Percentiles rank a stretch among this genome's conserved stretches.
phyloP scores from a whole-genome alignment of 192 early-diverging fungal genomes.

The Entomortierella lignicola region DNA sequence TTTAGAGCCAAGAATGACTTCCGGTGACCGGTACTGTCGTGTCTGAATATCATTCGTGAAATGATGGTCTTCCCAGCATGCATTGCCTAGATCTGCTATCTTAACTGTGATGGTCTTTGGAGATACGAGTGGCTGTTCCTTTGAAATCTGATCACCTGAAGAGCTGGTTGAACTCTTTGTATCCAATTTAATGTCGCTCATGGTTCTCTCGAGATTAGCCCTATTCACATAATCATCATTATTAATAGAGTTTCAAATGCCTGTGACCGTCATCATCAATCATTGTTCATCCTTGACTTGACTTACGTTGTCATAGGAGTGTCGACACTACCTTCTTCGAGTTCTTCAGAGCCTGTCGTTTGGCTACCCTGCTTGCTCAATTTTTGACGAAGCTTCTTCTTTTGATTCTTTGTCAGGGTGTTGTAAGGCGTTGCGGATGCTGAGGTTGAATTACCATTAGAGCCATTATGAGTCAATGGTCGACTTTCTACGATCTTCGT shows the following conservation, averaged over 20 bases:
- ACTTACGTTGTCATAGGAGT: slow-evolving; percentile 34
- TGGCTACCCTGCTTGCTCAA: slow-evolving; percentile 40
- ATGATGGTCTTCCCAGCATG: slow-evolving; percentile 96
- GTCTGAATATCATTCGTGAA: slow-evolving; percentile 98
- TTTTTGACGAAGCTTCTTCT: slow-evolving; percentile 50
- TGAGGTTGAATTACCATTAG: background rate
- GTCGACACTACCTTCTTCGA: slow-evolving; percentile 3
- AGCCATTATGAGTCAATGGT: slow-evolving; percentile 24
- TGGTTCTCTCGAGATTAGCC: slow-evolving; percentile 44
- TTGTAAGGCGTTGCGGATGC: slow-evolving; percentile 39
- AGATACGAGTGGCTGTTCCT: slow-evolving; percentile 11
- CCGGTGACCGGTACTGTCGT: slow-evolving; percentile 95
- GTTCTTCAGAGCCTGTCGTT: slow-evolving; percentile 6
- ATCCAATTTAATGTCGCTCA: slow-evolving; percentile 51
- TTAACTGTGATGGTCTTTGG: slow-evolving; percentile 77
- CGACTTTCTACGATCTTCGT: slow-evolving; percentile 42
- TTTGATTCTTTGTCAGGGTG: slow-evolving; percentile 52
- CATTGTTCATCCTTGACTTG: background rate
- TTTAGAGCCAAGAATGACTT: slow-evolving; percentile 92
- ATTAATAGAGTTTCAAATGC: background rate
- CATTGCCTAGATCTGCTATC: slow-evolving; percentile 97
- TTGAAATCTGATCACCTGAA: background rate
- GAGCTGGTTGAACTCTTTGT: slow-evolving; percentile 7
- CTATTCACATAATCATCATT: background rate
- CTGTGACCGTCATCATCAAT: background rate